phyloP scores from a whole-genome alignment of 306 rosid species.

The Cucurbita pepo region DNA sequence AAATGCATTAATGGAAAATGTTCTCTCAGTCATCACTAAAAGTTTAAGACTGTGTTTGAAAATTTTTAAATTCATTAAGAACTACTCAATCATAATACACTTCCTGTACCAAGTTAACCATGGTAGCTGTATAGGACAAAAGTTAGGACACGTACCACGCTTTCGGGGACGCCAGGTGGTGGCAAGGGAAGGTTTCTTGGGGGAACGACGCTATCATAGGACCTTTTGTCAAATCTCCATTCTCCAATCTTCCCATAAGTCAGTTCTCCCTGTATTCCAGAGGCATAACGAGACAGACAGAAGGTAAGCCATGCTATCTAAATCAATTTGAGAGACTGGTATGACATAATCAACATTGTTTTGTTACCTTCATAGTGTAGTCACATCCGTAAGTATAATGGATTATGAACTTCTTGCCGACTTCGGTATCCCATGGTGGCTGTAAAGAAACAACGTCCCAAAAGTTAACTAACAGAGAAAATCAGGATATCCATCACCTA shows the following conservation, averaged over 20 bases:
- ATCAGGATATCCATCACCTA: not conserved
- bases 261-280: conserved; percentile 50
- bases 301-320: not conserved
- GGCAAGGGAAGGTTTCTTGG: conserved; percentile 80
- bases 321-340: not conserved
- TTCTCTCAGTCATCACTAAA: not conserved
- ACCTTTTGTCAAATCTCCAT: conserved; percentile 96
- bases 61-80: not conserved
- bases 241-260: conserved; percentile 96
- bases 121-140: conserved; percentile 3
- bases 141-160: conserved; percentile 54
- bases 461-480: conserved; percentile 3
- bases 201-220: conserved; percentile 29
- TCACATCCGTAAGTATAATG: conserved; percentile 97
- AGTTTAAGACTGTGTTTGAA: not conserved
- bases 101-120: not conserved
- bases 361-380: conserved; percentile 67
- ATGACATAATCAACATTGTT: not conserved
- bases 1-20: not conserved
- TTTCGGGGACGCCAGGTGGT: conserved; percentile 86
- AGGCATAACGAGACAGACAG: not conserved
- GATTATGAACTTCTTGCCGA: conserved; percentile 63
- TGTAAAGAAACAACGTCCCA: conserved; percentile 19
- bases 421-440: conserved; percentile 90
- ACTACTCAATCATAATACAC: not conserved